Evolutionary conservation across 495 filamentous ascomycete species (phyloP).

Genomic region (Cetradonia linearis): DNA sequence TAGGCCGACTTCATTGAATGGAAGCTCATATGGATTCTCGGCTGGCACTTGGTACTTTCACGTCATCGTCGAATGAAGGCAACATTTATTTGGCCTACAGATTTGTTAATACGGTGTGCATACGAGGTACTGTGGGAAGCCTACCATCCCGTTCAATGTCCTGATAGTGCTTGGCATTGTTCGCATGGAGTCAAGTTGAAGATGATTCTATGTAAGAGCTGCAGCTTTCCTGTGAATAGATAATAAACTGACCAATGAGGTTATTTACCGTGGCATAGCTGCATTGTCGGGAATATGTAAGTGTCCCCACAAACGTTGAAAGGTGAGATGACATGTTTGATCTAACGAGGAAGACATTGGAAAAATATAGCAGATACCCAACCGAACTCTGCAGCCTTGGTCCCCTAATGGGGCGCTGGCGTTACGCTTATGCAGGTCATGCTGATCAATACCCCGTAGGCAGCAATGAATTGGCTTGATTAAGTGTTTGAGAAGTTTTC

Average conservation of each 20-base stretch:
- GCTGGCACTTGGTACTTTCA: background rate
- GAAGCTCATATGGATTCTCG: background rate
- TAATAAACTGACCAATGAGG: background rate
- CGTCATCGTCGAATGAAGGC: background rate
- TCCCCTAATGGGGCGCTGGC: background rate
- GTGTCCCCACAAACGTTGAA: background rate
- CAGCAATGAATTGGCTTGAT: background rate
- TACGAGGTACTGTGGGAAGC: background rate
- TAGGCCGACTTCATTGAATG: background rate
- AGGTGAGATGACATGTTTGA: background rate
- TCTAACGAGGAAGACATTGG: background rate
- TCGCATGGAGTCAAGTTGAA: background rate
- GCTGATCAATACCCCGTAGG: background rate
- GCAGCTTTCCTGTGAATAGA: background rate
- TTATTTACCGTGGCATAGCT: no score
- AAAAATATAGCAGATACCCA: background rate
- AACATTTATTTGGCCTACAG: no score
- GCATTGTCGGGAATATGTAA: background rate
- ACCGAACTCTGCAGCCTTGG: background rate
- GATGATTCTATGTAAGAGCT: background rate
- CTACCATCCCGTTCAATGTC: background rate
- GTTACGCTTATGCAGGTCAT: constrained; percentile 7
- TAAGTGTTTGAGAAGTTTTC: background rate
- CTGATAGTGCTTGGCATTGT: background rate
- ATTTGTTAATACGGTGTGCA: no score